A percentile compares a stretch with the other conserved stretches of the same genome.
Evolutionary conservation across 257 asterid species (phyloP).

Genomic region (Plantago major): DNA sequence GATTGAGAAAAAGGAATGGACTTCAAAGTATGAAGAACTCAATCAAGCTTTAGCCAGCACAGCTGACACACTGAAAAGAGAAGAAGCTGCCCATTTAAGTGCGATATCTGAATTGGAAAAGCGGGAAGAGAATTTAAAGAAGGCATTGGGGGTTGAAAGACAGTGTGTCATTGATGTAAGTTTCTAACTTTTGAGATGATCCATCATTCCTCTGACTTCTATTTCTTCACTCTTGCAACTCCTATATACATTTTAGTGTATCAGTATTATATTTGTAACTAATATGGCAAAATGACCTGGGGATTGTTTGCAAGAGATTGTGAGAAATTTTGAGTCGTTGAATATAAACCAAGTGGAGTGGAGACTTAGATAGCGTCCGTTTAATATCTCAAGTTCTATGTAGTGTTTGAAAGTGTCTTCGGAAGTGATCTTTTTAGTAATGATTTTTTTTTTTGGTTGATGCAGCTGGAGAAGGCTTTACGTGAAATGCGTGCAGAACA

Average conservation of each 20-base stretch:
- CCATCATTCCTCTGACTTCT: background rate
- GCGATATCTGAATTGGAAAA: constrained; percentile 81
- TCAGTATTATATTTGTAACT: too few species aligned
- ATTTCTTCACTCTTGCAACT: too few species aligned
- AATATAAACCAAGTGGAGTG: too few species aligned
- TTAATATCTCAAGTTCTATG: too few species aligned
- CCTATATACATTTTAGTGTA: too few species aligned
- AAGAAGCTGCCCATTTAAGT: constrained; percentile 54
- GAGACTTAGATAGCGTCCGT: too few species aligned
- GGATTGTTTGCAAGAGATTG: too few species aligned
- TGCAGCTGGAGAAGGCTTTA: constrained; percentile 88
- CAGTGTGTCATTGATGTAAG: constrained; percentile 89
- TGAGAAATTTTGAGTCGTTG: too few species aligned
- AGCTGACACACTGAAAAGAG: constrained; percentile 56
- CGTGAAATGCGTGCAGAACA: constrained; percentile 78
- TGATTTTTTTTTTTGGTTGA: constrained; percentile 26
- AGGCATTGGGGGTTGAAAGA: constrained; percentile 88
- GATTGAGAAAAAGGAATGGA: constrained; percentile 95
- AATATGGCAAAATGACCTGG: too few species aligned
- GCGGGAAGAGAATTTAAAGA: constrained; percentile 85
- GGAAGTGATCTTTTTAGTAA: too few species aligned
- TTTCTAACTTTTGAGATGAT: constrained; percentile 1
- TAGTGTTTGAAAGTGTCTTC: constrained; percentile 8
- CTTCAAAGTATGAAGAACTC: constrained; percentile 62
- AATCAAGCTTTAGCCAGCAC: constrained; percentile 51